phyloP scores from a whole-genome alignment of 768 basidiomycete genomes.

The Porpolomopsis calyptriformis region DNA sequence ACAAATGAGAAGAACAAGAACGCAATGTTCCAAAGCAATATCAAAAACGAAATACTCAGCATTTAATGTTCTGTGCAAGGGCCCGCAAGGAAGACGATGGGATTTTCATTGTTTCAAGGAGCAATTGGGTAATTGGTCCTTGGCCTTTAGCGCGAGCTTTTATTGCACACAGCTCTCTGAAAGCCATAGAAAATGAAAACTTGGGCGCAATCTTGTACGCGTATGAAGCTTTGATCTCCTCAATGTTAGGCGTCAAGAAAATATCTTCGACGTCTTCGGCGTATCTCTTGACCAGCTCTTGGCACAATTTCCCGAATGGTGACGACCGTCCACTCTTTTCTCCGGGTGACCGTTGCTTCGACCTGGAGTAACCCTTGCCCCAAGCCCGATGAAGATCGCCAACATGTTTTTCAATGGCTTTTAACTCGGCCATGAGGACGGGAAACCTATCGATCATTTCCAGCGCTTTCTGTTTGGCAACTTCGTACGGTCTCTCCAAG shows the following conservation, averaged over 20 bases:
- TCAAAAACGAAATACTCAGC: no score
- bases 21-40: no score
- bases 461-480: slow-evolving; percentile 11
- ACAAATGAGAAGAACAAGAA: no score
- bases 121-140: not conserved
- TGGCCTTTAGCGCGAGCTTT: slow-evolving; percentile 30
- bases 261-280: slow-evolving; percentile 19
- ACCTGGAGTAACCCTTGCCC: not conserved
- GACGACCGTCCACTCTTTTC: no score
- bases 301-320: not conserved
- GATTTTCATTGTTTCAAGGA: not conserved
- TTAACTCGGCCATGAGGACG: not conserved
- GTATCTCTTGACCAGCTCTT: slow-evolving; percentile 9
- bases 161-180: slow-evolving; percentile 39
- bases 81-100: not conserved
- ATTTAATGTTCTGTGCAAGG: not conserved
- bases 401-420: slow-evolving; percentile 24
- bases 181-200: slow-evolving; percentile 50
- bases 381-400: slow-evolving; percentile 7
- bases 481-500: slow-evolving; percentile 30
- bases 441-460: not conserved
- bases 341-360: no score
- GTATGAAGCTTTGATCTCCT: slow-evolving; percentile 47
- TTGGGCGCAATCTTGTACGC: slow-evolving; percentile 28
- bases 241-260: slow-evolving; percentile 21